Conservation (phyloP, 768 basidiomycete genomes). For the Tephrocybe sp. region DNA sequence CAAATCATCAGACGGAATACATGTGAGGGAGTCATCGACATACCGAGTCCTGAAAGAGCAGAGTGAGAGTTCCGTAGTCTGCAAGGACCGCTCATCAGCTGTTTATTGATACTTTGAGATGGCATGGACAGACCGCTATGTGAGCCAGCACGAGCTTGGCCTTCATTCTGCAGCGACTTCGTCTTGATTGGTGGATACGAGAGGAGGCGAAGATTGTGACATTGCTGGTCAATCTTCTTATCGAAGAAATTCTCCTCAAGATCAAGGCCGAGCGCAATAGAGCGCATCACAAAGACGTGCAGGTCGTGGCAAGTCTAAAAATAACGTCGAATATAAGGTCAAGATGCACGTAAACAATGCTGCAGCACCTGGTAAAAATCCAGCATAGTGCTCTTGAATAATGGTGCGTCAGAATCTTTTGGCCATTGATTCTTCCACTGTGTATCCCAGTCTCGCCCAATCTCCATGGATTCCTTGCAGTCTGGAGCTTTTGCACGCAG, state of each 20-base stretch:
- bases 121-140: slow-evolving; percentile 59
- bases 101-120: too few species aligned
- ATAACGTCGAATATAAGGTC: background rate
- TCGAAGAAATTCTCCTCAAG: slow-evolving; percentile 79
- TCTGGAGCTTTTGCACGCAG: slow-evolving; percentile 79
- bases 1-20: background rate
- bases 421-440: slow-evolving; percentile 85
- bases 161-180: slow-evolving; percentile 53
- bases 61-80: slow-evolving; percentile 83
- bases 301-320: slow-evolving; percentile 70
- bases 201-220: slow-evolving; percentile 78
- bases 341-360: background rate
- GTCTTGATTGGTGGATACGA: slow-evolving; percentile 79
- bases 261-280: slow-evolving; percentile 78
- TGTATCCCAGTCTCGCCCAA: slow-evolving; percentile 81
- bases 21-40: slow-evolving; percentile 11
- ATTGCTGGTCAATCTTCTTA: slow-evolving; percentile 69
- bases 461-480: slow-evolving; percentile 86
- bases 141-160: slow-evolving; percentile 79
- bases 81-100: background rate
- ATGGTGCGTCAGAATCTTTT: slow-evolving; percentile 55
- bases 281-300: slow-evolving; percentile 78
- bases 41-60: slow-evolving; percentile 79
- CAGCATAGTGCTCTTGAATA: slow-evolving; percentile 72
- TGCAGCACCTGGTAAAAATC: slow-evolving; percentile 65